phyloP scores from a whole-genome alignment of 2,329 filamentous ascomycete genomes.

The Nigrospora oryzae region DNA sequence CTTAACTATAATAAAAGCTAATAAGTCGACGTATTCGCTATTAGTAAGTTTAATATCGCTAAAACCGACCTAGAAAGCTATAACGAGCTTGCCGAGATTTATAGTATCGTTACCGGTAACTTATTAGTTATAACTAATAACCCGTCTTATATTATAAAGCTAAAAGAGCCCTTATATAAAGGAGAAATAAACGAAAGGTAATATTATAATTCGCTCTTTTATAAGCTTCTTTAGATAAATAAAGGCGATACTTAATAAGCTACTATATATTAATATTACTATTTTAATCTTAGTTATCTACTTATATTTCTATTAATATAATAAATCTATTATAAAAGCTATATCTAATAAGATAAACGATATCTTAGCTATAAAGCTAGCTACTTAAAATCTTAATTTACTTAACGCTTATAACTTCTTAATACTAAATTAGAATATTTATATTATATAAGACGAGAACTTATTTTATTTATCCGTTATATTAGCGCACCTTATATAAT shows the following conservation, averaged over 20 bases:
- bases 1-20: background rate
- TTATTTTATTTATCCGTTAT: too few species aligned
- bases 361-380: background rate
- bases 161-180: background rate
- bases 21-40: background rate
- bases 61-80: background rate
- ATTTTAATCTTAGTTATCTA: too few species aligned
- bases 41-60: background rate
- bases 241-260: background rate
- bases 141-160: background rate
- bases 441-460: background rate
- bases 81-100: background rate
- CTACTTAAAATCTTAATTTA: slow-evolving; percentile 1
- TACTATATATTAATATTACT: too few species aligned
- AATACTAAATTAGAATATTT: background rate
- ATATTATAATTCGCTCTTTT: background rate
- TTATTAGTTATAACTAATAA: background rate
- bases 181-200: background rate
- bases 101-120: background rate
- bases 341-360: background rate
- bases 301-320: background rate
- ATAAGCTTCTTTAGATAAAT: background rate
- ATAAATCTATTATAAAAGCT: background rate
- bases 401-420: slow-evolving; percentile 1
- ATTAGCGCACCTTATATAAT: too few species aligned